A percentile compares a stretch with the other conserved stretches of the same genome.
Conservation (phyloP, 352 stramenopile species). For the Globisporangium paroecandrum region DNA sequence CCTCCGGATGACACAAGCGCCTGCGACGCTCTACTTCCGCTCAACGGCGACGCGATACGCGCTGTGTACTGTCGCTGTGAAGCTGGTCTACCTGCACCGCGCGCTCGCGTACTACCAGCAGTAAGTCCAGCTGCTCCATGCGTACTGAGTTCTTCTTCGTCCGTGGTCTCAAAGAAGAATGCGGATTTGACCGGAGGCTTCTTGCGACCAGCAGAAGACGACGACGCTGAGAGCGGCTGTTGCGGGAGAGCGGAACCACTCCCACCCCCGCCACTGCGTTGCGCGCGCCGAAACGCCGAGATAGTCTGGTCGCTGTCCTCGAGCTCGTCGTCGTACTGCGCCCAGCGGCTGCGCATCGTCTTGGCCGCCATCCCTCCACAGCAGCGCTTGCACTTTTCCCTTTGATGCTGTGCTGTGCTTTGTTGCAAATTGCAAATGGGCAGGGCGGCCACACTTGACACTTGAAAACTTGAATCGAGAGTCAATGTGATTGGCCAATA, state of each 20-base stretch:
- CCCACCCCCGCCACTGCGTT: neutral
- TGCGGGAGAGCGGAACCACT: neutral
- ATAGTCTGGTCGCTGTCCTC: constrained; percentile 74
- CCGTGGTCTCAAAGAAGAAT: constrained; percentile 74
- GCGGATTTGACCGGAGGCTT: constrained; percentile 30
- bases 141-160: constrained; percentile 42
- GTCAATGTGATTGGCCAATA: neutral
- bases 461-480: constrained; percentile 15
- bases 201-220: constrained; percentile 12
- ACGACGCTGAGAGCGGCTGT: neutral
- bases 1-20: constrained; percentile 3
- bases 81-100: neutral
- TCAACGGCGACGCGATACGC: neutral
- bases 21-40: neutral
- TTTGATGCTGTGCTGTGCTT: neutral
- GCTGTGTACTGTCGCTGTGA: neutral
- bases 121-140: neutral
- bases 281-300: constrained; percentile 14
- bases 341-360: constrained; percentile 31
- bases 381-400: neutral
- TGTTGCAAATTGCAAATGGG: neutral
- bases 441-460: neutral
- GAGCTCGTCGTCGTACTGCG: constrained; percentile 51
- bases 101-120: neutral
- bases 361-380: constrained; percentile 4